Evolutionary conservation across 2,329 filamentous ascomycete species (phyloP), one percentile per base, ranked within the genome.

Genomic region (Cytospora chrysosperma): DNA sequence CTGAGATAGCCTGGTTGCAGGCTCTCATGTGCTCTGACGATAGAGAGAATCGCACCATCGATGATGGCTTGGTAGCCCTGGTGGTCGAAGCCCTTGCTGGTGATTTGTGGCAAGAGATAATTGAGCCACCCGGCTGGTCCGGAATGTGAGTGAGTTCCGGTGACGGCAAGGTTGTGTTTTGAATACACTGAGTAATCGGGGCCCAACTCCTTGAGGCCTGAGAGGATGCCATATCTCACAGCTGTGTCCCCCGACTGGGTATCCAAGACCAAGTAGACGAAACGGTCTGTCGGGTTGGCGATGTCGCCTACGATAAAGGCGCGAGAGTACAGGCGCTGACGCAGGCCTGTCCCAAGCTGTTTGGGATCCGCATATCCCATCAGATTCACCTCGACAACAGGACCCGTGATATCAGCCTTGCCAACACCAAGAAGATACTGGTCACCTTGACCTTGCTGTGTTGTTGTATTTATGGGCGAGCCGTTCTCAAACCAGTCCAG

Each of bases 91-190:
- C 93, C 93, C 65, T 89, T 84, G 72, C 89, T 94, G 0, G 93
- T 94, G 69, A 97, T 89, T 72, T 97, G 93, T 12, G 93, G 93
- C 17, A 97, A 80, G 12, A 97, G 82, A 71, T 97, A 97, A 74
- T 97, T 97, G 72, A 95, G 82, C 92, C 92, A 97, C 19, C 90
- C 93, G 4, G 91, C 93, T 0, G 93, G 93, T 0, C 92, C 93
- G 21, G 92, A 89, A 76, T 97, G 93, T 2, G 91, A 94, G 73
- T 97, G 93, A 0, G 93, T 97, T 37, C 92, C 93, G 1, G 91
- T 95, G 21, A 97, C 84, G n/a, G 93, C 93, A 21, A 97, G 78
- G 69, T 96, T 97, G 68, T 89, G 83, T 70, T 90, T 85, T 54
- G 84, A 86, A 74, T 97, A 96, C 61, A 90, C 78, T 19, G 86